These are phyloP conservation scores for Lithospermum erythrorhizon DNA, from an alignment of 257 asterid species.

Conservation along the genomic window DNA sequence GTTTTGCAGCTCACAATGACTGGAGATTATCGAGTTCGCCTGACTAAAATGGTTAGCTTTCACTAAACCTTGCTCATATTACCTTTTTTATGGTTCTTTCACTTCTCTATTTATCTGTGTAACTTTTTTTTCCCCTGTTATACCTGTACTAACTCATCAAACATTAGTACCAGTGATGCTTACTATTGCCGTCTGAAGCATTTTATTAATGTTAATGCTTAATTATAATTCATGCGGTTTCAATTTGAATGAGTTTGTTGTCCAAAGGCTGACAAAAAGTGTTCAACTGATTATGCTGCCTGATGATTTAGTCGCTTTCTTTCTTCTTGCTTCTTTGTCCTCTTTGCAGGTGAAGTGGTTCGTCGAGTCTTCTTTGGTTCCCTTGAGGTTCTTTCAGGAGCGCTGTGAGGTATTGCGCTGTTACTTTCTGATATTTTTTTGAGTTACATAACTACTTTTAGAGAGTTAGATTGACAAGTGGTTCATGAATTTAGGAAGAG, in stretches of 20 bases:
- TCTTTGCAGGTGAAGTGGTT: slow-evolving; percentile 80
- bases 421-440: slow-evolving; percentile 4
- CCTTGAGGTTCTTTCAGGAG: slow-evolving; percentile 89
- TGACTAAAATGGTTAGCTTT: slow-evolving; percentile 72
- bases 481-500: slow-evolving; percentile 56
- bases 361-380: slow-evolving; percentile 90
- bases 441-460: slow-evolving; percentile 2
- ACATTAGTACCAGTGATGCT: neutral
- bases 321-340: neutral
- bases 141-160: neutral
- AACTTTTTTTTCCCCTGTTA: neutral
- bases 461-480: neutral
- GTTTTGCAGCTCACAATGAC: slow-evolving; percentile 64
- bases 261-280: neutral
- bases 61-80: slow-evolving; percentile 1
- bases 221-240: neutral
- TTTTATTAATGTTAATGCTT: too few species aligned
- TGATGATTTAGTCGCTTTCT: neutral
- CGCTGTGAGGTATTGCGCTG: slow-evolving; percentile 66
- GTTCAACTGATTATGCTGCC: neutral
- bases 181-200: neutral
- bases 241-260: neutral
- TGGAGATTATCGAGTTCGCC: slow-evolving; percentile 75
- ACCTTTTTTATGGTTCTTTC: slow-evolving; percentile 6
- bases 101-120: slow-evolving; percentile 1